Evolutionary conservation across 2,329 filamentous ascomycete species (phyloP).

Genomic region (Fusarium xylarioides): DNA sequence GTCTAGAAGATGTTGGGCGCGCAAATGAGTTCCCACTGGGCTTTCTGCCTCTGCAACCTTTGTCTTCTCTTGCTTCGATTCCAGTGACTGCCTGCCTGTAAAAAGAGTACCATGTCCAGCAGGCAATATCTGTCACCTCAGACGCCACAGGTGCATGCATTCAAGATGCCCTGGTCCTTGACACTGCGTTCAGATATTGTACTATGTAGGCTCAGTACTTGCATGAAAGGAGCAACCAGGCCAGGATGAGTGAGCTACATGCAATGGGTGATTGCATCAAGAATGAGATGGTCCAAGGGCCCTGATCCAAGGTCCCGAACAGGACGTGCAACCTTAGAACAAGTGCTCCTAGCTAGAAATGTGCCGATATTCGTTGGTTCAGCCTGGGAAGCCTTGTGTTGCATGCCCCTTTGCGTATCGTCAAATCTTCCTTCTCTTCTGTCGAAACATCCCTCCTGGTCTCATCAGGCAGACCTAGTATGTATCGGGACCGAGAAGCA

Average conservation of each 20-base stretch:
- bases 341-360: constrained; percentile 28
- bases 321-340: constrained; percentile 27
- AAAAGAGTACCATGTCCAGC: constrained; percentile 1
- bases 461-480: constrained; percentile 36
- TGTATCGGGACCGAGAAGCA: constrained; percentile 33
- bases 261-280: constrained; percentile 12
- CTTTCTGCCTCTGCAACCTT: constrained; percentile 1
- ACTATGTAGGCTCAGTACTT: constrained; percentile 15
- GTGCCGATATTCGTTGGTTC: constrained; percentile 27
- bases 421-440: constrained; percentile 31
- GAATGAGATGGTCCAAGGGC: constrained; percentile 10
- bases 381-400: constrained; percentile 24
- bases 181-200: constrained; percentile 21
- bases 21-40: constrained; percentile 29
- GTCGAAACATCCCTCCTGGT: constrained; percentile 34
- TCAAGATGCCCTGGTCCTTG: constrained; percentile 15
- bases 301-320: constrained; percentile 21
- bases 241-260: constrained; percentile 14
- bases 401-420: constrained; percentile 33
- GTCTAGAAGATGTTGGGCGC: constrained; percentile 10
- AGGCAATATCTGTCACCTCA: constrained; percentile 12
- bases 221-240: constrained; percentile 20
- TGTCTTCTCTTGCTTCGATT: constrained; percentile 24
- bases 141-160: constrained; percentile 24
- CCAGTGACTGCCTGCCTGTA: constrained; percentile 10